These are phyloP conservation scores for Aulographum hederae DNA, from an alignment of 2,329 filamentous ascomycete species.

Conservation along the genomic window DNA sequence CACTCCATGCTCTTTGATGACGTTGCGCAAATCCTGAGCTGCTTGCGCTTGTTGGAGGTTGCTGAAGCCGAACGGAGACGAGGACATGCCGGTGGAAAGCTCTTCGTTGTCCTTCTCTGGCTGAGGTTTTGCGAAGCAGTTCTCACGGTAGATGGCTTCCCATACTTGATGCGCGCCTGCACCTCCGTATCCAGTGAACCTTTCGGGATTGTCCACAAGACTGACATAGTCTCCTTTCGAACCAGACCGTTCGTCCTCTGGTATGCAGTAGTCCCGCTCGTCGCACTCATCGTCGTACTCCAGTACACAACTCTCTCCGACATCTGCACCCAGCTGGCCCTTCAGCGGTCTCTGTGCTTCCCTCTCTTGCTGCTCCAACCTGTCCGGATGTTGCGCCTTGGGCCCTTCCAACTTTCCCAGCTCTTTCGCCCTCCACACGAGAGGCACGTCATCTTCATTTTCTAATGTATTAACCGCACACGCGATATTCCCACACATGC, in stretches of 20 bases:
- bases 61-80: slow-evolving; percentile 19
- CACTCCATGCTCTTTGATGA: slow-evolving; percentile 41
- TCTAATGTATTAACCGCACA: slow-evolving; percentile 92
- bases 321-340: slow-evolving; percentile 65
- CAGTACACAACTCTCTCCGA: slow-evolving; percentile 89
- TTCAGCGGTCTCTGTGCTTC: slow-evolving; percentile 47
- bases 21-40: slow-evolving; percentile 40
- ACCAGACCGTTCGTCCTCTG: slow-evolving; percentile 74
- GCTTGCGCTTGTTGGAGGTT: slow-evolving; percentile 31
- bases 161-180: slow-evolving; percentile 76
- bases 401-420: slow-evolving; percentile 85
- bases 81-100: slow-evolving; percentile 10
- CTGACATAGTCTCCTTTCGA: slow-evolving; percentile 94
- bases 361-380: slow-evolving; percentile 50
- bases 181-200: slow-evolving; percentile 87
- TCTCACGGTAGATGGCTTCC: slow-evolving; percentile 93
- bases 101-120: slow-evolving; percentile 17
- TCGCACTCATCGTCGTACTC: slow-evolving; percentile 97
- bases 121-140: slow-evolving; percentile 56
- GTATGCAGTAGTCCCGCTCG: slow-evolving; percentile 89
- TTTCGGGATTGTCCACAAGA: slow-evolving; percentile 78
- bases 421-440: slow-evolving; percentile 80
- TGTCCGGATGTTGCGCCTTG: slow-evolving; percentile 72
- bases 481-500: slow-evolving; percentile 92
- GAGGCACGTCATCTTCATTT: slow-evolving; percentile 83